These are phyloP conservation scores for Ophiocordyceps camponoti-saundersi DNA, from an alignment of 2,329 filamentous ascomycete genomes.

Conservation along the genomic window DNA sequence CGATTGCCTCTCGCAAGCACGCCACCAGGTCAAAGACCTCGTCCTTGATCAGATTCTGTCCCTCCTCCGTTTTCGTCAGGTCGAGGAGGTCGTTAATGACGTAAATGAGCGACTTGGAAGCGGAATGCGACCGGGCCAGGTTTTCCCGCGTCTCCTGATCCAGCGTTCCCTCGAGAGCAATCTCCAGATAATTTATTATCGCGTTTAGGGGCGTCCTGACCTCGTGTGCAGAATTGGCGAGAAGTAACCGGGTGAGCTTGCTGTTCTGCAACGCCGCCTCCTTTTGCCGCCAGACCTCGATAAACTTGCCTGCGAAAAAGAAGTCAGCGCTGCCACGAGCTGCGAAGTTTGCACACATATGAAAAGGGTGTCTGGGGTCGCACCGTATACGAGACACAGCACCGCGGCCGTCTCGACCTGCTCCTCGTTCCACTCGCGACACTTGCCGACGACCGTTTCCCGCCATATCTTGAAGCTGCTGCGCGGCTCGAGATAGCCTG, in stretches of 20 bases:
- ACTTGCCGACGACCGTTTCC: constrained; percentile 67
- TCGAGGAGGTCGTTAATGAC: constrained; percentile 88
- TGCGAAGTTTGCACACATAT: not conserved
- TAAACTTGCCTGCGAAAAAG: constrained; percentile 43
- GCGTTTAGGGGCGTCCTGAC: constrained; percentile 82
- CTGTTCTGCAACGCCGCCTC: constrained; percentile 70
- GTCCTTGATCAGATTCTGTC: constrained; percentile 60
- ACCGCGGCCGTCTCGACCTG: constrained; percentile 81
- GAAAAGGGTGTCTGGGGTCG: constrained; percentile 9
- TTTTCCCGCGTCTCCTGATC: constrained; percentile 77
- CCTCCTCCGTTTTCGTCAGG: constrained; percentile 75
- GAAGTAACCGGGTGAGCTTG: constrained; percentile 58
- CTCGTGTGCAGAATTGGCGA: constrained; percentile 84
- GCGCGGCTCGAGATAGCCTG: constrained; percentile 58
- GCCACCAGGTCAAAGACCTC: constrained; percentile 58
- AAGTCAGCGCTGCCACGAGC: not conserved
- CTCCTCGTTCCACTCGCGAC: constrained; percentile 75
- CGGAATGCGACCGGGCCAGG: constrained; percentile 68
- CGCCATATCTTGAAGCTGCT: constrained; percentile 69
- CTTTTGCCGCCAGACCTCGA: constrained; percentile 85
- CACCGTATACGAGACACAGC: constrained; percentile 72
- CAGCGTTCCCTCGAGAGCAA: constrained; percentile 65
- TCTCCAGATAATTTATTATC: constrained; percentile 89
- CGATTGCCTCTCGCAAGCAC: constrained; percentile 62
- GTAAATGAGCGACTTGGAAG: constrained; percentile 82